phyloP scores from a whole-genome alignment of 306 rosid genomes.

The Medicago truncatula region MtrunA17r5.0-ANR NC_053047.1:6468501-6469000 shows the following conservation, averaged over 20 bases:
- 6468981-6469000: conserved; percentile 50
- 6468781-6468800: conserved; percentile 72
- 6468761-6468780: conserved; percentile 72
- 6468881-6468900: conserved; percentile 62
- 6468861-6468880: conserved; percentile 69
- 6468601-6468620: conserved; percentile 70
- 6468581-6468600: conserved; percentile 81
- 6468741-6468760: conserved; percentile 70
- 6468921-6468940: conserved; percentile 68
- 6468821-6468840: conserved; percentile 66
- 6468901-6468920: conserved; percentile 59
- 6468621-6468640: conserved; percentile 73
- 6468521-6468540: conserved; percentile 92
- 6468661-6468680: conserved; percentile 64
- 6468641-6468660: conserved; percentile 46
- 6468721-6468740: conserved; percentile 51
- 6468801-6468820: conserved; percentile 87
- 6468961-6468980: conserved; percentile 61
- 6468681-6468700: conserved; percentile 70
- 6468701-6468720: conserved; percentile 12
- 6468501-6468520: conserved; percentile 58
- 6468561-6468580: conserved; percentile 84
- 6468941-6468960: conserved; percentile 81
- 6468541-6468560: conserved; percentile 82
- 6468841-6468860: conserved; percentile 54